Percentiles rank a stretch among this genome's conserved stretches.
Evolutionary conservation across 2,329 filamentous ascomycete genomes (phyloP).

Genomic region (Arthroderma sp.): DNA sequence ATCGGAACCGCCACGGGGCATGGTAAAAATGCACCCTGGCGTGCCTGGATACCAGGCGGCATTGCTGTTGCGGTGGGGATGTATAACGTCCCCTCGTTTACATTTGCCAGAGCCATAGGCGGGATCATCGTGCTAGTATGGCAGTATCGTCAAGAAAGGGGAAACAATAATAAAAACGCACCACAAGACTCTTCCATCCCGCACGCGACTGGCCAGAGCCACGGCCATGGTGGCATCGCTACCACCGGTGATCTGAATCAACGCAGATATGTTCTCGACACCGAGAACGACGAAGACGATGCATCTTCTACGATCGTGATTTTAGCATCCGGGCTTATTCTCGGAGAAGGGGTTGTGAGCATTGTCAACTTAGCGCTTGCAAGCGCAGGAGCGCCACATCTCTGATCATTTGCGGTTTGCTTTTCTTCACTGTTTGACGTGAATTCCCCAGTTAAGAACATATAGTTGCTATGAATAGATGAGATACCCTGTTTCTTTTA

Average conservation of each 20-base stretch:
- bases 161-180: slow-evolving; percentile 27
- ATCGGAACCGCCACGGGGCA: slow-evolving; percentile 20
- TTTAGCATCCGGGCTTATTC: slow-evolving; percentile 76
- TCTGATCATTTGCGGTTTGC: slow-evolving; percentile 20
- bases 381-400: slow-evolving; percentile 60
- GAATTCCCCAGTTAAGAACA: no score
- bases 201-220: neutral
- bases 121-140: slow-evolving; percentile 70
- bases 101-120: slow-evolving; percentile 71
- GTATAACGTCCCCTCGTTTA: slow-evolving; percentile 96
- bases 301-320: slow-evolving; percentile 60
- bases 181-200: slow-evolving; percentile 15
- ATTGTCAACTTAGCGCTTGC: slow-evolving; percentile 80
- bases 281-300: slow-evolving; percentile 16
- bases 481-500: no score
- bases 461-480: no score
- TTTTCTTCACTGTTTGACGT: no score
- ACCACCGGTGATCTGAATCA: neutral
- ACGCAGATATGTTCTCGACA: neutral
- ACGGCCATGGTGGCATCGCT: neutral
- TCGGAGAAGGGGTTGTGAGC: slow-evolving; percentile 83
- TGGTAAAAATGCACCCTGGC: slow-evolving; percentile 42
- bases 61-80: slow-evolving; percentile 96
- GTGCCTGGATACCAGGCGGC: slow-evolving; percentile 69
- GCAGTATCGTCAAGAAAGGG: slow-evolving; percentile 32